Base-by-base conservation (phyloP, 257 asterid species). In the Nicotiana tabacum region DNA sequence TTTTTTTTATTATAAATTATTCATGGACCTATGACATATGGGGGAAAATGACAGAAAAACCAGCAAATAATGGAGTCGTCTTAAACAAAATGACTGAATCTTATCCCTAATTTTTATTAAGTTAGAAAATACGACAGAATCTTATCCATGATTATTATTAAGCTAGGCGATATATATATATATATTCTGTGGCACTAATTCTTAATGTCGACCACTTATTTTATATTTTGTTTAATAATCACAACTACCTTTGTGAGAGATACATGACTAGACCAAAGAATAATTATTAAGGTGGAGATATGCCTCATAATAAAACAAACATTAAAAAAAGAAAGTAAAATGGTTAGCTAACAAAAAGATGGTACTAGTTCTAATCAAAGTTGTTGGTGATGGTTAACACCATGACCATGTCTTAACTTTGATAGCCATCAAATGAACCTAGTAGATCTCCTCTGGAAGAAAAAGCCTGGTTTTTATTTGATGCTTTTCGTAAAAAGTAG, bases 331-430 rank as follows among this genome's bases (percentile, higher is more conserved):
- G 16, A 9, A 51, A 51, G 80, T 29, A 76, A 15, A 51, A 27
- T 51, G 30, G 39, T n/a, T 21, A 76, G 65, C 46, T 76, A 29
- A 62, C 80, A 76, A 76, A 76, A 51, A 51, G 43, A 48, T 76
- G 80, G 64, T 76, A 76, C 30, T 27, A 9, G 64, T 76, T 76
- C 46, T 15, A 76, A 76, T 76, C 80, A 76, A 76, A 76, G 80
- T 76, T 51, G 80, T 76, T 76, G 64, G 9, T 76, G 80, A 76
- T 76, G 65, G 65, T 56, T 16, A 55, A 51, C 65, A 76, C 64
- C 24, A 76, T 51, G 15, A 27, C 15, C 35, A 74, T 24, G 4
- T 48, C 13, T 76, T 51, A 76, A 76, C 0, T 48, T 48, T 48
- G 43, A 74, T 48, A 46, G 35, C 21, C 61, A 43, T 46, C 24